Base-by-base conservation (phyloP, 352 stramenopile genomes). In the Pythium vanterpoolii region DNA sequence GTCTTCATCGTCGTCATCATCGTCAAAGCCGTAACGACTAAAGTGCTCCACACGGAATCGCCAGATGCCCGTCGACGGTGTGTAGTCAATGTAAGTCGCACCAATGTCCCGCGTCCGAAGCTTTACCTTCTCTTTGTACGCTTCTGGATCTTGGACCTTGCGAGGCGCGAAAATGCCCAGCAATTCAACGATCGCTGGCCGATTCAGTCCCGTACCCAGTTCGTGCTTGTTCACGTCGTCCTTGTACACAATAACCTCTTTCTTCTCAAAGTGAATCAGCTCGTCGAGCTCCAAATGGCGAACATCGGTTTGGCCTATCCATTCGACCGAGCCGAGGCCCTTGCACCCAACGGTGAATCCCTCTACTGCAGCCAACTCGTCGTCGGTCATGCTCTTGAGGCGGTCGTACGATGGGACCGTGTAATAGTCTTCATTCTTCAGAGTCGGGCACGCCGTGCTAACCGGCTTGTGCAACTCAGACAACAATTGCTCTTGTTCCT, bases 1-100 rank as follows among this genome's bases (percentile, higher is more conserved):
- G 31, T 79, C 69, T 18, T 72, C 64, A 24, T 88, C 82, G 13
- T 89, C 83, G 24, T 90, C 83, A 36, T 89, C 52, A 42, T 64
- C 50, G 44, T 67, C 44, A 47, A 95, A 83, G 5, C 81, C 85
- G 47, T 95, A 95, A 31, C 85, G 85, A 63, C 81, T 92, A 40
- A 95, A 95, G 48, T 95, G 85, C 56, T 95, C 83, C 18, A 93
- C 85, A 28, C 83, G 79, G 64, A 95, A 95, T 26, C 83, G 79
- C 85, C 85, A 95, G 56, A 93, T 79, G 46, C 85, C 85, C 27
- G 76, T 86, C 14, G 86, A 75, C 10, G 71, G 66, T 10, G 73
- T 76, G 64, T 95, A 95, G 55, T 93, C 83, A 11, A 95, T 66
- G 57, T 83, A 92, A 5, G 73, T 90, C 28, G 85, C 82, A 28